Base-by-base conservation (phyloP, 208 protist genomes). In the Wallacemonas collosoma region DNA sequence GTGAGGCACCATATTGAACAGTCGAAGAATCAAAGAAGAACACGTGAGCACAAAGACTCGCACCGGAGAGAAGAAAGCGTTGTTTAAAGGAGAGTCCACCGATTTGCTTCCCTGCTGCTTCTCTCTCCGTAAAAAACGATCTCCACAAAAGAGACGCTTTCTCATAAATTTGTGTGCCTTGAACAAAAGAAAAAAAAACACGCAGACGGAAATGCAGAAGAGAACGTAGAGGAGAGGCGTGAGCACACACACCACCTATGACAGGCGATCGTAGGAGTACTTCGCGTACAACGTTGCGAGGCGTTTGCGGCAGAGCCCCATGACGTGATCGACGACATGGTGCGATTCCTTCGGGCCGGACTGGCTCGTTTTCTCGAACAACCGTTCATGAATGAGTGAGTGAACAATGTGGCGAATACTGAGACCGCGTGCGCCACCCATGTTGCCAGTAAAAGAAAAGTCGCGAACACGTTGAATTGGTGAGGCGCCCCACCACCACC, bases 401-500 rank as follows among this genome's bases (percentile, higher is more conserved):
- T 79, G 64, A 39, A 83, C 74, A 26, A 77, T 54, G 56, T 41
- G 57, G 39, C 65, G 47, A 12, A 60, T 70, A 40, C 36, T 56
- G 26, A 58, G 51, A 1, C 73, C 73, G 17, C 58, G 14, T 2
- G 58, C 67, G 11, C 70, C 73, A 5, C 70, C 65, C 66, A 78
- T 45, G 60, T 65, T 50, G 40, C 40, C 43, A 3, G 60, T 65
- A 2, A 65, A 65, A 12, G 60, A 26, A 17, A 65, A 35, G 60
- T 65, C 60, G 4, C 60, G 26, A 6, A 57, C 60, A 14, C 63
- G 64, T 45, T 73, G 72, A 51, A 79, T 71, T 7, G 73, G 73
- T 48, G 81, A 77, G 15, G 78, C 44, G 75, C 51, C 76, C 81
- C 58, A 79, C 78, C n/a, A 26, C 26, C 26, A 86, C 58, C 54